Base-by-base conservation (phyloP, 2,329 filamentous ascomycete species). In the Aspergillus puulaauensis region DNA sequence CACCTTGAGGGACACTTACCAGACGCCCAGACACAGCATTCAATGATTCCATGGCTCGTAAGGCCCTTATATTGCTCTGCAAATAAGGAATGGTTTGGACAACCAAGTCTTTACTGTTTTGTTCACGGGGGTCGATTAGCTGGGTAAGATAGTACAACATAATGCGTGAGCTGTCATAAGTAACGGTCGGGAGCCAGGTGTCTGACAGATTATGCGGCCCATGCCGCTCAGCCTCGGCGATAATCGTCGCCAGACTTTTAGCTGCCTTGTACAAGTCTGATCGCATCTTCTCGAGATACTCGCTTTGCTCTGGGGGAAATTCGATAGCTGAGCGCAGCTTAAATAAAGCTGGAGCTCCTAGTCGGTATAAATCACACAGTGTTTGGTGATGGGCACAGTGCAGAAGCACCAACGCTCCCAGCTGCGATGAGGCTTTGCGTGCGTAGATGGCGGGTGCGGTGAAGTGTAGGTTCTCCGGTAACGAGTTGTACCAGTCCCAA, bases 71-170 rank as follows among this genome's bases (percentile, higher is more conserved):
- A 11, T 57, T 57, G 23, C 49, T 57, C n/a, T 57, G 41, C 9
- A 57, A 17, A 12, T 48, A 57, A 6, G 55, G 55, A 21, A 57
- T 52, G 1, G 55, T 57, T 23, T 57, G 43, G 3, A 57, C 35
- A 3, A 57, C 55, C 2, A 57, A 35, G 4, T 52, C 55, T 9
- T 57, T 57, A 41, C 55, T 57, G 7, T 52, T 21, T 14, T 48
- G 55, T 19, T 57, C 43, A 23, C 48, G 48, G 2, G 55, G 55
- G 7, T 57, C 55, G 12, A 57, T 57, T 9, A 57, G 55, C 43
- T 57, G 55, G 1, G 55, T 57, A 11, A 57, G 55, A 15, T 57
- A 57, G 11, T 57, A 57, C 12, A 57, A 17, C 55, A 57, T 57
- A 4, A 57, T 57, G 15, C 55, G 55, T 17, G 55, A 57, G 24